Evolutionary conservation across 2,329 filamentous ascomycete species (phyloP).

Genomic region (Alternaria viburni): DNA sequence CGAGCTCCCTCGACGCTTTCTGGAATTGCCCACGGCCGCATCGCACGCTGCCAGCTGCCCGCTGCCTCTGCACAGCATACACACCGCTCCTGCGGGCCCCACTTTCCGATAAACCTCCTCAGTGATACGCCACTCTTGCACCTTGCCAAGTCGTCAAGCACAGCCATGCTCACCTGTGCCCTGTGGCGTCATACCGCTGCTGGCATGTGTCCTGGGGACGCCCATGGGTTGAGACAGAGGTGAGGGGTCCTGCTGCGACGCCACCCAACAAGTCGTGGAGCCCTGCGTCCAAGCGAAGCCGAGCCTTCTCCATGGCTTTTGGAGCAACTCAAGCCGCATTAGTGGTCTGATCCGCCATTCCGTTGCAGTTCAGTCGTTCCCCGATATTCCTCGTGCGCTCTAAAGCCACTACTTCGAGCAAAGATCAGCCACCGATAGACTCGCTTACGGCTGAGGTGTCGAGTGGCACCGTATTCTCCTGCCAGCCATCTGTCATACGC

Average conservation of each 20-base stretch:
- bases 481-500: conserved; percentile 17
- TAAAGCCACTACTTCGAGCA: conserved; percentile 31
- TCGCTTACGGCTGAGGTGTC: conserved; percentile 13
- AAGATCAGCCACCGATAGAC: conserved; percentile 28
- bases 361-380: conserved; percentile 25
- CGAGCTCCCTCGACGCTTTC: neutral
- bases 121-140: neutral
- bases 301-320: conserved; percentile 25
- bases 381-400: conserved; percentile 34
- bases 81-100: conserved; percentile 5
- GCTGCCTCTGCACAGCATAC: neutral
- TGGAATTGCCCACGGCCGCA: neutral
- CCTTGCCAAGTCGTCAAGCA: conserved; percentile 34
- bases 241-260: conserved; percentile 31
- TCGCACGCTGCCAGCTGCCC: neutral
- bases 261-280: conserved; percentile 34
- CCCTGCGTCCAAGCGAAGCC: conserved; percentile 25
- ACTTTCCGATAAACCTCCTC: neutral
- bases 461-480: conserved; percentile 9
- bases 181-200: conserved; percentile 41
- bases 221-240: conserved; percentile 20
- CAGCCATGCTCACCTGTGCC: conserved; percentile 40
- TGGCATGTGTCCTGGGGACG: conserved; percentile 12
- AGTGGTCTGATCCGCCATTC: conserved; percentile 29
- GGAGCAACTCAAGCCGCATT: conserved; percentile 18